Percentiles rank a stretch among this genome's conserved stretches.
Evolutionary conservation across 2,329 filamentous ascomycete species (phyloP).

Genomic region (Fusarium xylarioides): DNA sequence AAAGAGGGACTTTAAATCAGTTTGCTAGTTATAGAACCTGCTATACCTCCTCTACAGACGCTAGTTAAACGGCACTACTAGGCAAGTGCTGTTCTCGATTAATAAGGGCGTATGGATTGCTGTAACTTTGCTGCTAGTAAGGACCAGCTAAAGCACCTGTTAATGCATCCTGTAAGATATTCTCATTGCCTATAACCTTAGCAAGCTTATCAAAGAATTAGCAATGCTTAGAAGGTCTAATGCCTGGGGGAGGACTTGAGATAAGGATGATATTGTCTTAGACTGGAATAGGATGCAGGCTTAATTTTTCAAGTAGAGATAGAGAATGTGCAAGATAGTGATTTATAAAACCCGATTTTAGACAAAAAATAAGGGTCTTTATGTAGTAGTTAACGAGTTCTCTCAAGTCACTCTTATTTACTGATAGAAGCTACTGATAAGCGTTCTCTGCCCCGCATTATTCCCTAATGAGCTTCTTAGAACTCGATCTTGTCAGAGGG

Average conservation of each 20-base stretch:
- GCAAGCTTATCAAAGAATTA: not conserved
- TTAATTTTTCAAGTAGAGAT: not conserved
- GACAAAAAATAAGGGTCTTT: not conserved
- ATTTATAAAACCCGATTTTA: not conserved
- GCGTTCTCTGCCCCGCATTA: not conserved
- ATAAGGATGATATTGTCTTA: not conserved
- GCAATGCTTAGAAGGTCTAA: not conserved
- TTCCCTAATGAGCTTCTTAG: not conserved
- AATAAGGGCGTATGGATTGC: not conserved
- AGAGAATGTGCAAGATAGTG: rapidly evolving
- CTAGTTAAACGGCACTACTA: not conserved
- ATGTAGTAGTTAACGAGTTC: not conserved
- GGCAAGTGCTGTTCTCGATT: not conserved
- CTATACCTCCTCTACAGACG: not conserved
- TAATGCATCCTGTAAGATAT: not conserved
- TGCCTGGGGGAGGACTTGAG: not conserved
- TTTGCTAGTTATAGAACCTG: not conserved
- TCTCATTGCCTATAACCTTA: not conserved
- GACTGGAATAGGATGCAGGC: too few relatives aligned
- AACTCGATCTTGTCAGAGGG: rapidly evolving
- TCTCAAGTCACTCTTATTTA: not conserved
- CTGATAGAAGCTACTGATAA: not conserved
- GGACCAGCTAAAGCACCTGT: not conserved
- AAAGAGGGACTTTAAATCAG: not conserved
- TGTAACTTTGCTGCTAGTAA: not conserved